Evolutionary conservation across 805 yeast genomes (phyloP).

Genomic region (Candida insectalens): DNA sequence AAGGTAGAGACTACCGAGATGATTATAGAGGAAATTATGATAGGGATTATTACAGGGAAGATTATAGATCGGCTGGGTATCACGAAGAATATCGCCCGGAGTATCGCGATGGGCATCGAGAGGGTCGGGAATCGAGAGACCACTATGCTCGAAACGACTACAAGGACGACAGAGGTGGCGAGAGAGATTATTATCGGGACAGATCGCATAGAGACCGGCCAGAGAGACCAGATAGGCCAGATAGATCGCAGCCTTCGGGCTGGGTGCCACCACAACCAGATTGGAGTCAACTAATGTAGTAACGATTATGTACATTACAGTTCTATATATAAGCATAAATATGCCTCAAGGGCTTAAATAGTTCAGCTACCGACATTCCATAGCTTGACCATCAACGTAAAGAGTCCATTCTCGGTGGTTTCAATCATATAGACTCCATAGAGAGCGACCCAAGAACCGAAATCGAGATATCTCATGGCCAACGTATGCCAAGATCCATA

Average conservation of each 20-base stretch:
- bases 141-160: too few relatives aligned
- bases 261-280: too few relatives aligned
- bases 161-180: constrained; percentile 9
- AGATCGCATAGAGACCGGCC: constrained; percentile 5
- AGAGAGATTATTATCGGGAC: constrained; percentile 6
- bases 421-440: constrained; percentile 79
- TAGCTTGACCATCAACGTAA: constrained; percentile 48
- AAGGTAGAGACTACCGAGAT: constrained; percentile 4
- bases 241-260: too few relatives aligned
- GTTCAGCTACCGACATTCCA: constrained; percentile 60
- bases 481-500: constrained; percentile 68
- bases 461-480: constrained; percentile 57
- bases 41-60: constrained; percentile 3
- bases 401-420: constrained; percentile 71
- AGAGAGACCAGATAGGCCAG: constrained; percentile 10
- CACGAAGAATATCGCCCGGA: too few relatives aligned
- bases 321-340: too few relatives aligned
- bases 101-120: too few relatives aligned
- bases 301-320: too few relatives aligned
- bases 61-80: too few relatives aligned
- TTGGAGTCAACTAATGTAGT: too few relatives aligned
- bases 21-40: constrained; percentile 2
- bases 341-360: too few relatives aligned
- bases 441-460: constrained; percentile 62
- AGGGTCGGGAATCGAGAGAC: too few relatives aligned